Conservation (phyloP, 805 yeast species). For the Saccharomycopsis fibuligera region DNA sequence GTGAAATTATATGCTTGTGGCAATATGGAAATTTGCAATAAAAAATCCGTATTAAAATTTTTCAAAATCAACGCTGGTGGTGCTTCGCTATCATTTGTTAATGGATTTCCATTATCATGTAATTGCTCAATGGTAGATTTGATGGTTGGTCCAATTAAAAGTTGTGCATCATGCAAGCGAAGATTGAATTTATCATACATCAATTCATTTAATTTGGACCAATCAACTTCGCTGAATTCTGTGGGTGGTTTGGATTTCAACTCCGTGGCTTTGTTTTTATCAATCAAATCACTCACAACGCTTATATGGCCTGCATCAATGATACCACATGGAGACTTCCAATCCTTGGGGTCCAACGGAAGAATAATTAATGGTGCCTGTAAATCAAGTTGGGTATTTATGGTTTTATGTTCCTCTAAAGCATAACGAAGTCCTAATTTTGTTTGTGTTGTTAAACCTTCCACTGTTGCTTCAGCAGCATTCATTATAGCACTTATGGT, state of each 20-base stretch:
- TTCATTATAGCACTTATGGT: slow-evolving; percentile 85
- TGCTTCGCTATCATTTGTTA: neutral
- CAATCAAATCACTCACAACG: slow-evolving; percentile 73
- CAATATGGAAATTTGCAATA: slow-evolving; percentile 76
- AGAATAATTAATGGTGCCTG: slow-evolving; percentile 89
- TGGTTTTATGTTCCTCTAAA: slow-evolving; percentile 87
- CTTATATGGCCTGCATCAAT: slow-evolving; percentile 95
- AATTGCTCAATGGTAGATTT: slow-evolving; percentile 71
- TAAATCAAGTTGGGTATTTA: slow-evolving; percentile 77
- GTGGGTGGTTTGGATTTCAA: slow-evolving; percentile 50
- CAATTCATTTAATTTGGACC: slow-evolving; percentile 64
- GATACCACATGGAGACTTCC: slow-evolving; percentile 83
- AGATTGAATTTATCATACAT: slow-evolving; percentile 88
- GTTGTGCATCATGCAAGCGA: slow-evolving; percentile 76
- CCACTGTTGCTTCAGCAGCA: slow-evolving; percentile 94
- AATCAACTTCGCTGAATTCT: slow-evolving; percentile 57
- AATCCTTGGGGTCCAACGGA: slow-evolving; percentile 73
- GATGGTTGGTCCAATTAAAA: slow-evolving; percentile 78
- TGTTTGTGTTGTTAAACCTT: slow-evolving; percentile 84
- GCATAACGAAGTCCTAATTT: slow-evolving; percentile 90
- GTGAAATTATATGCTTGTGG: slow-evolving; percentile 76
- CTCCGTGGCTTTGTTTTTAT: slow-evolving; percentile 58
- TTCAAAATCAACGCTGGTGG: slow-evolving; percentile 57
- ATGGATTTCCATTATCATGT: slow-evolving; percentile 33
- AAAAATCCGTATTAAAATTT: slow-evolving; percentile 63